These are phyloP conservation scores for Dichotomocladium elegans DNA, from an alignment of 371 early-diverging fungal species.

Conservation along the genomic window DNA sequence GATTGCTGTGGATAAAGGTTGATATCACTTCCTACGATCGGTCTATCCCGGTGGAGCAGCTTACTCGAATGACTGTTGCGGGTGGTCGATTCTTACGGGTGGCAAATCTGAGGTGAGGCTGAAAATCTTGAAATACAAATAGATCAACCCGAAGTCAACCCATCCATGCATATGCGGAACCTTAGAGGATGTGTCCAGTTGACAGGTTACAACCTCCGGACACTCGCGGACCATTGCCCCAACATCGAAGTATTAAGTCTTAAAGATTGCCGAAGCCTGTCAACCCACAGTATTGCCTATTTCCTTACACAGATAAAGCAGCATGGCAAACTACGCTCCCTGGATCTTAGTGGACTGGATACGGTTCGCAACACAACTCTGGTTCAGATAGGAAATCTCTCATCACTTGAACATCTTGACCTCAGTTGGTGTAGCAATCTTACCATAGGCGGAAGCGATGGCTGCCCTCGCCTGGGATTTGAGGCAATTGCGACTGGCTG, in stretches of 20 bases:
- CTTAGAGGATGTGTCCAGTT: conserved; percentile 57
- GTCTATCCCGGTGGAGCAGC: conserved; percentile 41
- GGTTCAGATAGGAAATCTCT: conserved; percentile 27
- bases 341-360: conserved; percentile 50
- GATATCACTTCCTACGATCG: conserved; percentile 48
- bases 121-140: no score
- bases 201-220: conserved; percentile 42
- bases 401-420: conserved; percentile 40
- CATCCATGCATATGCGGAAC: no score
- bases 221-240: conserved; percentile 48
- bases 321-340: conserved; percentile 24
- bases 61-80: conserved; percentile 37
- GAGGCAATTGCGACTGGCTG: conserved; percentile 31
- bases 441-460: no score
- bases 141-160: neutral
- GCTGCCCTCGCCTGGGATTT: conserved; percentile 38
- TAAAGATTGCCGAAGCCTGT: conserved; percentile 45
- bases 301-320: conserved; percentile 37
- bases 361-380: conserved; percentile 45
- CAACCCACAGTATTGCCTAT: conserved; percentile 43
- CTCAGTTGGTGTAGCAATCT: conserved; percentile 55
- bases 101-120: conserved; percentile 58
- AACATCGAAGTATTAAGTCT: conserved; percentile 45
- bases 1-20: conserved; percentile 49
- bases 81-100: conserved; percentile 47